A percentile compares a stretch with the other conserved stretches of the same genome.
Conservation (phyloP, 1,284 basidiomycete species). For the Puccinia novopanici region DNA sequence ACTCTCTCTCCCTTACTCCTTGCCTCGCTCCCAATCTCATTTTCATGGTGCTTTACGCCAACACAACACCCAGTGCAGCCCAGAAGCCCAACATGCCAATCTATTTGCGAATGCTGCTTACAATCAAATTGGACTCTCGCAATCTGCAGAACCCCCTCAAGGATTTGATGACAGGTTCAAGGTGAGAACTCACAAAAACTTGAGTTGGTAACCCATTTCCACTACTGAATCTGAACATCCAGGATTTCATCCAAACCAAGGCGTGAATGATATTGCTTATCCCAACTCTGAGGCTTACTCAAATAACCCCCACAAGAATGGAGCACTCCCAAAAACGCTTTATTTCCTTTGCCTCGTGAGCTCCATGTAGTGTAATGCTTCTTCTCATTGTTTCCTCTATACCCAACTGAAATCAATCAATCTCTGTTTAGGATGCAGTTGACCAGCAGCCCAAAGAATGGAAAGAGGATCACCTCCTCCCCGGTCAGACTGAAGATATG, state of each 20-base stretch:
- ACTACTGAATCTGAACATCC: not conserved
- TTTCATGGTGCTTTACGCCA: not conserved
- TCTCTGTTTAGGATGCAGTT: not conserved
- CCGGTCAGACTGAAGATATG: not conserved
- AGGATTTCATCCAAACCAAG: not conserved
- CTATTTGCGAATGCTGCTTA: not conserved
- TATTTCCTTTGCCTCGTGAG: not conserved
- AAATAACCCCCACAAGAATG: not conserved
- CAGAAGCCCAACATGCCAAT: not conserved
- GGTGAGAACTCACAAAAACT: not conserved
- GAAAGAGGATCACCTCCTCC: not conserved
- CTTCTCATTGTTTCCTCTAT: not conserved
- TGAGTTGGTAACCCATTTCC: not conserved
- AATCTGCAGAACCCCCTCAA: not conserved
- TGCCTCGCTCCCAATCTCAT: not conserved
- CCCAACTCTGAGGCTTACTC: not conserved
- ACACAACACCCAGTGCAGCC: not conserved
- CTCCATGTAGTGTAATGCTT: not conserved
- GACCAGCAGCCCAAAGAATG: not conserved
- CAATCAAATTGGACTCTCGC: not conserved
- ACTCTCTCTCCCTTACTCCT: not conserved
- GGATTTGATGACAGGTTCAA: not conserved
- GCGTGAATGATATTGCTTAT: not conserved
- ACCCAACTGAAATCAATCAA: not conserved
- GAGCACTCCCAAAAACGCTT: not conserved